Conservation (phyloP, 306 rosid species). For the Malus asiatica region DNA sequence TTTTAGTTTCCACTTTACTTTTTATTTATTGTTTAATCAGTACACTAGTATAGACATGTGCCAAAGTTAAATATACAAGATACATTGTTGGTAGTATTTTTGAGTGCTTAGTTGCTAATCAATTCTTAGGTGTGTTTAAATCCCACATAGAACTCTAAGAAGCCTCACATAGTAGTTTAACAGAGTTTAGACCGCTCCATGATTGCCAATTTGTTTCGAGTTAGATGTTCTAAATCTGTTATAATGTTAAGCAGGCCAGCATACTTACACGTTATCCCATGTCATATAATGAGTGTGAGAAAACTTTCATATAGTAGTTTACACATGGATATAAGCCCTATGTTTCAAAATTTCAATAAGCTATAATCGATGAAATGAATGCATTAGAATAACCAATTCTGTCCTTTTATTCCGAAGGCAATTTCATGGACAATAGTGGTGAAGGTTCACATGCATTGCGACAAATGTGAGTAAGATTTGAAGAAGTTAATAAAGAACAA, state of each 20-base stretch:
- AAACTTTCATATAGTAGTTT: background rate
- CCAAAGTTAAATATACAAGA: background rate
- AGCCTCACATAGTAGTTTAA: background rate
- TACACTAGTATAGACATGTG: background rate
- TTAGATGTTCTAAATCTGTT: background rate
- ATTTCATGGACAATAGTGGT: conserved; percentile 39
- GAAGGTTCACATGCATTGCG: conserved; percentile 79
- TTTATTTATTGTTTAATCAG: background rate
- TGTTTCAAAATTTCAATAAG: too few relatives aligned
- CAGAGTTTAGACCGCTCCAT: background rate
- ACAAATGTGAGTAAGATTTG: conserved; percentile 74
- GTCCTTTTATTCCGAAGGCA: conserved; percentile 30
- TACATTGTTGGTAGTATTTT: background rate
- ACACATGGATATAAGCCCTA: background rate
- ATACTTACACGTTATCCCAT: background rate
- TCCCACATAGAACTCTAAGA: background rate
- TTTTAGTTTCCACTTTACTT: background rate
- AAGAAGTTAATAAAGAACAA: conserved; percentile 48
- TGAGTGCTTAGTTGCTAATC: background rate
- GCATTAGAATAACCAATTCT: background rate
- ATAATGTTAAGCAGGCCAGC: background rate
- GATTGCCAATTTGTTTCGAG: background rate
- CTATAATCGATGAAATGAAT: background rate
- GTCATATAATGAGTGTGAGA: background rate
- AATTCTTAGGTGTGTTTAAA: background rate